A percentile compares a stretch with the other conserved stretches of the same genome.
phyloP scores from a whole-genome alignment of 2,329 filamentous ascomycete genomes.

The Aspergillus amoenus region DNA sequence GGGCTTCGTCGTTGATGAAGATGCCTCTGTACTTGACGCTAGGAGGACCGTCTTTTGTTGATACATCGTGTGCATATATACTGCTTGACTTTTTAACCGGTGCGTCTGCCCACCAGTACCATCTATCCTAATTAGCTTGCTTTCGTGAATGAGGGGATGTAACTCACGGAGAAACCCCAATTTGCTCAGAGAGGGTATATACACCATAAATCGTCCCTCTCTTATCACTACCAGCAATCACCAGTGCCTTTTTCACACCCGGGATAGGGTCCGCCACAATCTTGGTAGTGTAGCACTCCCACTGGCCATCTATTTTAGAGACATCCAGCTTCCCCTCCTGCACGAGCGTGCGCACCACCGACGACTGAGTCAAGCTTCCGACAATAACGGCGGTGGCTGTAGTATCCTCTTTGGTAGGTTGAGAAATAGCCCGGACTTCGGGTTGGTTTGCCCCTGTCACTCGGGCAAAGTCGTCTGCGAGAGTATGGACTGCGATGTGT shows the following conservation, averaged over 20 bases:
- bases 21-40: not conserved
- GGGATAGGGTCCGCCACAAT: not conserved
- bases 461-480: no score
- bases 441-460: no score
- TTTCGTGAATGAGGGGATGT: not conserved
- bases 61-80: not conserved
- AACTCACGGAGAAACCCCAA: not conserved
- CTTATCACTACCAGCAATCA: not conserved
- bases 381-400: no score
- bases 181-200: not conserved
- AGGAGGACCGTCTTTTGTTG: not conserved
- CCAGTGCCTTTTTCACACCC: not conserved
- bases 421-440: no score
- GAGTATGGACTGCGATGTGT: no score
- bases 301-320: not conserved
- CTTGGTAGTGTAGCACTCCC: not conserved
- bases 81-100: not conserved
- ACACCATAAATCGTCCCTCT: not conserved
- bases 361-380: no score
- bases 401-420: accelerated
- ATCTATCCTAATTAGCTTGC: not conserved
- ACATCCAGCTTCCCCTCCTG: not conserved
- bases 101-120: not conserved
- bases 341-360: not conserved
- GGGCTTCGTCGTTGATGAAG: not conserved